Evolutionary conservation across 768 basidiomycete species (phyloP), one percentile per base, ranked within the genome.

Genomic region (Artomyces pyxidatus): DNA sequence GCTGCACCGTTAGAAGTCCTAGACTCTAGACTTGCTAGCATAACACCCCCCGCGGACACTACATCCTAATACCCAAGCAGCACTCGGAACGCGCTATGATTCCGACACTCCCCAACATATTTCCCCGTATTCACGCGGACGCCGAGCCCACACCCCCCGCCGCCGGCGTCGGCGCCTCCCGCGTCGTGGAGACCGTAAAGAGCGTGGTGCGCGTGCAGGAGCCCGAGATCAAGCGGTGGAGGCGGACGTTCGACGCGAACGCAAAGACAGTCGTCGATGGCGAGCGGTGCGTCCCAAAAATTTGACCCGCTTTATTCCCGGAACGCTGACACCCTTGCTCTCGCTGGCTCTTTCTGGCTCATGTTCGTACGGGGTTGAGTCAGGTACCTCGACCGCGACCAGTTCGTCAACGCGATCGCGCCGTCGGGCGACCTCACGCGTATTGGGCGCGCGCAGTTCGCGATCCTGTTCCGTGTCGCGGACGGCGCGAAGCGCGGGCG

Each of bases 371-470:
- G n/a, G n/a, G n/a, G n/a, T n/a, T n/a, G n/a, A n/a, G n/a, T n/a
- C 57, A 97, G 94, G 67, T 95, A 80, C 64, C 75, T 99, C 41
- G 87, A 91, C 68, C 71, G 76, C 29, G 85, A 92, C 26, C 83
- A 83, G 59, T 99, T 99, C 67, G 86, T 98, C 58, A 89, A 90
- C 64, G 94, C 96, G 45, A 94, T 98, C 65, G 92, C 88, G 27
- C 93, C 95, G 2, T 77, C 77, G 42, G 81, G 78, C 28, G 92
- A 95, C 71, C 74, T 92, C 58, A 75, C 80, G 48, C 88, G 85
- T 66, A 94, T 97, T 58, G 83, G 83, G 29, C 83, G 88, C 19
- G 78, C 84, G 7, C 93, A 96, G 62, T 98, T 90, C 62, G 83
- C 81, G 32, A 85, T 94, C 51, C 76, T 95, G 54, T 95, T 94